phyloP scores from a whole-genome alignment of 257 asterid species.

The Echium plantagineum region DNA sequence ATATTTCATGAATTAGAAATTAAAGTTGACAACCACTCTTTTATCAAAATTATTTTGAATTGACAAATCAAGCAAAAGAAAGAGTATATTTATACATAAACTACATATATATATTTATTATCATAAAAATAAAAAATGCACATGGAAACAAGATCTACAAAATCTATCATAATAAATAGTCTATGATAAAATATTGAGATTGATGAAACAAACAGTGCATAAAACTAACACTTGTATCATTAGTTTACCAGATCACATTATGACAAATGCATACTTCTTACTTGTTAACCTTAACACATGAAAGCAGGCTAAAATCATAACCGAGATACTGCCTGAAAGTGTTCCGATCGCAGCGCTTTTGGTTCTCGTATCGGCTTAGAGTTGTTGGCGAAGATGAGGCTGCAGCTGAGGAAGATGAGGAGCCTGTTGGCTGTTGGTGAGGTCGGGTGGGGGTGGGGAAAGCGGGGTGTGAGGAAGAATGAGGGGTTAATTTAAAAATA shows the following conservation, averaged over 20 bases:
- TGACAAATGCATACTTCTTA: background rate
- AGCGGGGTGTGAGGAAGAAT: too few relatives aligned
- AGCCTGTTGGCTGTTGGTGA: slow-evolving; percentile 13
- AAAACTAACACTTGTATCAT: slow-evolving; percentile 10
- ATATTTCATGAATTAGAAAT: too few relatives aligned
- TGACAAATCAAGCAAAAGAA: too few relatives aligned
- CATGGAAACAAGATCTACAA: too few relatives aligned
- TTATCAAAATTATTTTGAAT: too few relatives aligned
- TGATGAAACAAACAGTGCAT: slow-evolving; percentile 10
- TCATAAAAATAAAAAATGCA: too few relatives aligned
- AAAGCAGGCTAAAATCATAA: slow-evolving; percentile 9
- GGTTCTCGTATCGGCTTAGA: slow-evolving; percentile 76
- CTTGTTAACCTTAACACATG: slow-evolving; percentile 1
- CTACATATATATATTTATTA: too few relatives aligned
- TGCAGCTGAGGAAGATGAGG: slow-evolving; percentile 16
- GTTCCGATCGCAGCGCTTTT: slow-evolving; percentile 76
- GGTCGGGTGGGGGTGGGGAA: slow-evolving; percentile 1
- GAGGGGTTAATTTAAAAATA: too few relatives aligned
- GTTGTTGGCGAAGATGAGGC: slow-evolving; percentile 31
- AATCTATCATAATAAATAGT: slow-evolving; percentile 23
- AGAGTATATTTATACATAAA: too few relatives aligned
- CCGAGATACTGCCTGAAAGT: slow-evolving; percentile 77
- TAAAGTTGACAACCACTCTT: too few relatives aligned
- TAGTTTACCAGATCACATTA: background rate
- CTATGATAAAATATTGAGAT: slow-evolving; percentile 13